These are phyloP conservation scores for Diutina rugosa DNA, from an alignment of 1,139 yeast genomes.

Conservation along the genomic window DNA sequence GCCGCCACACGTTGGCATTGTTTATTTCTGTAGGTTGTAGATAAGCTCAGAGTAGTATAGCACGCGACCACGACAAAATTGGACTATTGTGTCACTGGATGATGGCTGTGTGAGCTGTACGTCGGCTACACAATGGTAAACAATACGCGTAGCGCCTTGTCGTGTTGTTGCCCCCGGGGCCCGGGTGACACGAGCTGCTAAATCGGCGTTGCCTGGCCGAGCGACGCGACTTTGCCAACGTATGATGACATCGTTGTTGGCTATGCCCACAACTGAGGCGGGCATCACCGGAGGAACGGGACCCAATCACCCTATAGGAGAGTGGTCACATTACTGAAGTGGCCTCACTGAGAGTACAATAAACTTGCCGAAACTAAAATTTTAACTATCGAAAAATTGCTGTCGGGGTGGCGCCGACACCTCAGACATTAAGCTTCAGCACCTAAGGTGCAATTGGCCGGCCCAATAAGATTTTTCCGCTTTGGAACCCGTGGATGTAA, in stretches of 20 bases:
- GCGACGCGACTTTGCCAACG: neutral
- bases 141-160: neutral
- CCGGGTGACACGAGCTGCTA: neutral
- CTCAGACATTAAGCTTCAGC: no score
- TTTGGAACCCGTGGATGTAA: no score
- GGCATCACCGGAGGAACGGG: neutral
- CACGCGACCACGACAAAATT: neutral
- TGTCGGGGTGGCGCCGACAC: no score
- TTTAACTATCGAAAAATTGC: no score
- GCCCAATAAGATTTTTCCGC: no score
- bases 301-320: neutral
- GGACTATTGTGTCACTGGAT: neutral
- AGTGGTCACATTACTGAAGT: no score
- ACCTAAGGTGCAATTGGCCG: no score
- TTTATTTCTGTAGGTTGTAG: neutral
- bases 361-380: no score
- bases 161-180: neutral
- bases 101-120: neutral
- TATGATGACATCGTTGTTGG: neutral
- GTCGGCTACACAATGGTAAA: neutral
- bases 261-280: neutral
- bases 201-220: neutral
- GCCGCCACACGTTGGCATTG: neutral
- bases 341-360: no score
- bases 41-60: neutral